These are phyloP conservation scores for Tetrahymena elliotti DNA, from an alignment of 73 alveolate species.

Conservation along the genomic window DNA sequence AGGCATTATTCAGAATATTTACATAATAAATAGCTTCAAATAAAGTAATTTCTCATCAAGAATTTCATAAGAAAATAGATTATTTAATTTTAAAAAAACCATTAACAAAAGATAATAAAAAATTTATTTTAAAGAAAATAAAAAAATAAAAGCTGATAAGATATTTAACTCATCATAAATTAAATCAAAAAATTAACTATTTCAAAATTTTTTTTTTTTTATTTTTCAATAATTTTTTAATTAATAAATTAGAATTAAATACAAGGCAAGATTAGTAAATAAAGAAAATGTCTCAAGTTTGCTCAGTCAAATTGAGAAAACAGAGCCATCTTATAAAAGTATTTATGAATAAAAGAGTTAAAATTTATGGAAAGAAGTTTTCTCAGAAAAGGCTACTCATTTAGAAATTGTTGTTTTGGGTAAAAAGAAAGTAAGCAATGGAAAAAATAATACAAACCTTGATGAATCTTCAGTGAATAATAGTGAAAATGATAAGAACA, in stretches of 20 bases:
- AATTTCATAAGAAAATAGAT: no score
- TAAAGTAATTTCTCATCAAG: no score
- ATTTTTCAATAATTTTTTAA: not conserved
- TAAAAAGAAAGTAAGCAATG: not conserved
- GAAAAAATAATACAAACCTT: not conserved
- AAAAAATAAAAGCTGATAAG: not conserved
- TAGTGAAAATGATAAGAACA: not conserved
- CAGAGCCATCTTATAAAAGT: not conserved
- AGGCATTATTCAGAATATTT: no score
- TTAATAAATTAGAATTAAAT: not conserved
- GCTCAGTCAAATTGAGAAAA: not conserved
- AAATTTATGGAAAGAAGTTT: not conserved
- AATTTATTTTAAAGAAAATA: not conserved
- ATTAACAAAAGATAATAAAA: not conserved
- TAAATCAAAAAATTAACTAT: no score
- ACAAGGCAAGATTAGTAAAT: not conserved
- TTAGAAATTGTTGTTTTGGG: not conserved
- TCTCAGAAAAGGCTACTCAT: not conserved
- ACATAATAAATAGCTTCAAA: no score
- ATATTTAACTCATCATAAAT: no score
- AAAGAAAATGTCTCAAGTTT: not conserved
- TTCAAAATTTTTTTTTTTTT: no score
- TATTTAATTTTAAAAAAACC: not conserved
- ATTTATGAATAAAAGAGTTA: not conserved
- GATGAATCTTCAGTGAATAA: not conserved